Evolutionary conservation across 257 asterid species (phyloP).

Genomic region (Gentiana straminea): DNA sequence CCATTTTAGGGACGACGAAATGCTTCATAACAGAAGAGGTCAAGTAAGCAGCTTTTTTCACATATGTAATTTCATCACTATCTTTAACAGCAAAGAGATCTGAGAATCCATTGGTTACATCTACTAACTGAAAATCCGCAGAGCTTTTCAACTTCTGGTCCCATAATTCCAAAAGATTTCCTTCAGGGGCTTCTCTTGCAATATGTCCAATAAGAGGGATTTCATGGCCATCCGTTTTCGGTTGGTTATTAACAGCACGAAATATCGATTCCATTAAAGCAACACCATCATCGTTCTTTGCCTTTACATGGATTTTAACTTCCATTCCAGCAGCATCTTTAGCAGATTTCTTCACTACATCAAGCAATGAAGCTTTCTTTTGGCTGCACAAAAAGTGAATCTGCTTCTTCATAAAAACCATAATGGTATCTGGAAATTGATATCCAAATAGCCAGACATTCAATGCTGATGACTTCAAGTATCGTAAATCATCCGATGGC

Average conservation of each 20-base stretch:
- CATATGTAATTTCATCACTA: constrained; percentile 8
- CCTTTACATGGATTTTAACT: constrained; percentile 14
- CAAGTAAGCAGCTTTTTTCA: constrained; percentile 17
- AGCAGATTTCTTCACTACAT: constrained; percentile 11
- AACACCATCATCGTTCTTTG: constrained; percentile 10
- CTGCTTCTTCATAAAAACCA: constrained; percentile 18
- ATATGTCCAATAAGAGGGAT: constrained; percentile 13
- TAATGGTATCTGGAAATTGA: constrained; percentile 17
- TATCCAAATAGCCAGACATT: constrained; percentile 19
- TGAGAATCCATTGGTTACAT: constrained; percentile 9
- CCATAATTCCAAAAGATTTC: constrained; percentile 15
- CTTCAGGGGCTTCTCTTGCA: constrained; percentile 16
- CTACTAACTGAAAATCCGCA: constrained; percentile 6
- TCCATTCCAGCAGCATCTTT: constrained; percentile 10
- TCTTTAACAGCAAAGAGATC: constrained; percentile 13
- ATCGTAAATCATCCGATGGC: constrained; percentile 18
- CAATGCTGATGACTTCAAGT: constrained; percentile 18
- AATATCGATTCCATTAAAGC: constrained; percentile 10
- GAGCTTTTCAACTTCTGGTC: constrained; percentile 6
- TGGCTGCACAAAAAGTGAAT: constrained; percentile 20
- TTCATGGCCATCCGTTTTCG: constrained; percentile 5
- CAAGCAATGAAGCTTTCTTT: constrained; percentile 15
- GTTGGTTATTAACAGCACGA: constrained; percentile 5
- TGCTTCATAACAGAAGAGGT: constrained; percentile 14
- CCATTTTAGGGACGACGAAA: constrained; percentile 17